phyloP scores from a whole-genome alignment of 352 stramenopile species.

The Pythium monospermum region DNA sequence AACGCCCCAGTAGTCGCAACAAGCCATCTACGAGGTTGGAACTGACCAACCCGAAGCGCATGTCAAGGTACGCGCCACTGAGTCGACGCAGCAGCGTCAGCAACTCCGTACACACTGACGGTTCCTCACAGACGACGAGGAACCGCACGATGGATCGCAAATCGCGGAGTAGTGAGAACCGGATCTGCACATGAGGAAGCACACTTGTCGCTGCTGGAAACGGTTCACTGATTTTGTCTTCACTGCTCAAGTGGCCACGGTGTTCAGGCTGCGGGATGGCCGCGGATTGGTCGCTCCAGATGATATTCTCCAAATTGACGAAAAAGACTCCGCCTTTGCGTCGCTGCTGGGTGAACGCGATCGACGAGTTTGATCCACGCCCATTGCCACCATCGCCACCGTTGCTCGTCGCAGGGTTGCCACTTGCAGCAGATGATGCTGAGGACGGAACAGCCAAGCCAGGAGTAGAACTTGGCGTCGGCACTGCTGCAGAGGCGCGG shows the following conservation, averaged over 20 bases:
- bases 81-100: constrained; percentile 55
- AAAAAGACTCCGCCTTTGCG: constrained; percentile 61
- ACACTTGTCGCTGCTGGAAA: constrained; percentile 19
- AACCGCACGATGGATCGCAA: constrained; percentile 61
- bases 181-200: constrained; percentile 48
- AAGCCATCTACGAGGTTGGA: constrained; percentile 75
- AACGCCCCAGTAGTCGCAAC: constrained; percentile 42
- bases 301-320: constrained; percentile 75
- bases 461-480: background rate
- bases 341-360: constrained; percentile 10
- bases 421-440: background rate
- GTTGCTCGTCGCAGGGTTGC: background rate
- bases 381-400: no score
- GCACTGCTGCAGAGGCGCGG: constrained; percentile 7
- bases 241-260: constrained; percentile 14
- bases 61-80: constrained; percentile 63
- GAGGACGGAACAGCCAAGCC: no score
- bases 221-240: constrained; percentile 5
- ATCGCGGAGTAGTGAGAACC: constrained; percentile 68
- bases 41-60: constrained; percentile 67
- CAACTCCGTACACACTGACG: constrained; percentile 40
- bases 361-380: no score
- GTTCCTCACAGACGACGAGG: constrained; percentile 51
- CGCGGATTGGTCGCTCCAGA: constrained; percentile 66
- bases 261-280: constrained; percentile 5